phyloP scores from a whole-genome alignment of 2,329 filamentous ascomycete species.

The Neobulgaria alba region DNA sequence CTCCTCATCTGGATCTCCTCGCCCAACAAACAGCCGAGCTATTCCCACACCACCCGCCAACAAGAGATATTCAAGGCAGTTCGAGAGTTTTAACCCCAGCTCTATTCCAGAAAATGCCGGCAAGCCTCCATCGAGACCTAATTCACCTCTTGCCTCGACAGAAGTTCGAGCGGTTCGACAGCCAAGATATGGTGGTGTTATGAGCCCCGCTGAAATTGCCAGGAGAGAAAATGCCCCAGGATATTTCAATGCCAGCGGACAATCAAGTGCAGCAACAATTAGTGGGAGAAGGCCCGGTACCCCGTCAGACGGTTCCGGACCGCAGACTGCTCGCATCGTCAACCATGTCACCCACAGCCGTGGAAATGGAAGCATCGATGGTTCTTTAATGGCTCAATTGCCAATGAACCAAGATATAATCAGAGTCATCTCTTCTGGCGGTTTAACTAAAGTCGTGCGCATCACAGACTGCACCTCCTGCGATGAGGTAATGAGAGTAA shows the following conservation, averaged over 20 bases:
- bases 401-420: constrained; percentile 84
- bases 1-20: constrained; percentile 56
- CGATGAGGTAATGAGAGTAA: constrained; percentile 86
- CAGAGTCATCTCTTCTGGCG: constrained; percentile 84
- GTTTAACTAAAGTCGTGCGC: constrained; percentile 87
- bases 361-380: constrained; percentile 77
- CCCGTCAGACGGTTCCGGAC: constrained; percentile 45
- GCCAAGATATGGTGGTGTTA: constrained; percentile 50
- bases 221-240: constrained; percentile 41
- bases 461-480: constrained; percentile 85
- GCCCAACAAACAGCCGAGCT: constrained; percentile 45
- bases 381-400: constrained; percentile 75
- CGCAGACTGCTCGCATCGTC: constrained; percentile 53
- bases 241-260: constrained; percentile 45
- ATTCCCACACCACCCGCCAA: constrained; percentile 39
- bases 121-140: constrained; percentile 58
- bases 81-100: constrained; percentile 34
- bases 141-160: constrained; percentile 46
- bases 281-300: constrained; percentile 49
- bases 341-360: constrained; percentile 68
- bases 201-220: constrained; percentile 45
- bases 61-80: constrained; percentile 57
- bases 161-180: constrained; percentile 23
- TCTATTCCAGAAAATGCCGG: constrained; percentile 32
- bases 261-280: constrained; percentile 41